Conservation (phyloP, 2,329 filamentous ascomycete species). For the Paraconiothyrium brasiliense region DNA sequence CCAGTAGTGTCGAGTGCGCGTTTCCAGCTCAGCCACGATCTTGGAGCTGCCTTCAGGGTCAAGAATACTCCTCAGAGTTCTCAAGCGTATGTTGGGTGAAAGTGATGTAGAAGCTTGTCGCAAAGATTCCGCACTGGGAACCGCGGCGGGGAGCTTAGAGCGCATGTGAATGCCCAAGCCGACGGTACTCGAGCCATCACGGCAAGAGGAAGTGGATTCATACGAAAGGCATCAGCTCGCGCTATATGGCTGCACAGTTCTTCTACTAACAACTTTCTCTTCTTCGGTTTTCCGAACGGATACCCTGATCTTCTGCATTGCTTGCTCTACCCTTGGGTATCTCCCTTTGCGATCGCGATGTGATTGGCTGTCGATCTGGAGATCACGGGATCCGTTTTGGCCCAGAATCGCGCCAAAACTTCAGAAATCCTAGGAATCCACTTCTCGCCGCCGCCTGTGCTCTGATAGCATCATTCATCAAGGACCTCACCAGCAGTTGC, state of each 20-base stretch:
- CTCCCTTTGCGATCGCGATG: constrained; percentile 39
- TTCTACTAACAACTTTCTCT: not conserved
- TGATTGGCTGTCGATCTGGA: constrained; percentile 38
- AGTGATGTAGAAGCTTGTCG: not conserved
- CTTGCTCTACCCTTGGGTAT: not conserved
- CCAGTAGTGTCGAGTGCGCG: constrained; percentile 34
- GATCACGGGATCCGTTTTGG: constrained; percentile 33
- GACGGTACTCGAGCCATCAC: constrained; percentile 4
- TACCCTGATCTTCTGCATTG: not conserved
- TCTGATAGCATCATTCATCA: constrained; percentile 26
- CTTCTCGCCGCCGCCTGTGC: constrained; percentile 22
- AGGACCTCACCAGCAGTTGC: not conserved
- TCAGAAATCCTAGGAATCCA: constrained; percentile 34
- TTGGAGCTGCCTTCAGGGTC: not conserved
- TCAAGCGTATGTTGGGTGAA: not conserved
- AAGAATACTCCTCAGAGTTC: not conserved
- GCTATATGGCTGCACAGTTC: not conserved
- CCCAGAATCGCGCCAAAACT: constrained; percentile 33
- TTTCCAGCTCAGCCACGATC: constrained; percentile 10
- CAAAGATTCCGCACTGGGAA: constrained; percentile 1
- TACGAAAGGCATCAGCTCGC: not conserved
- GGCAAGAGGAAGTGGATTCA: not conserved
- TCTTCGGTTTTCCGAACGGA: not conserved
- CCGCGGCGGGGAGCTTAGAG: constrained; percentile 16
- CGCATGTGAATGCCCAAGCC: constrained; percentile 24